Conservation (phyloP, 768 basidiomycete genomes). For the Mycena epipterygia region DNA sequence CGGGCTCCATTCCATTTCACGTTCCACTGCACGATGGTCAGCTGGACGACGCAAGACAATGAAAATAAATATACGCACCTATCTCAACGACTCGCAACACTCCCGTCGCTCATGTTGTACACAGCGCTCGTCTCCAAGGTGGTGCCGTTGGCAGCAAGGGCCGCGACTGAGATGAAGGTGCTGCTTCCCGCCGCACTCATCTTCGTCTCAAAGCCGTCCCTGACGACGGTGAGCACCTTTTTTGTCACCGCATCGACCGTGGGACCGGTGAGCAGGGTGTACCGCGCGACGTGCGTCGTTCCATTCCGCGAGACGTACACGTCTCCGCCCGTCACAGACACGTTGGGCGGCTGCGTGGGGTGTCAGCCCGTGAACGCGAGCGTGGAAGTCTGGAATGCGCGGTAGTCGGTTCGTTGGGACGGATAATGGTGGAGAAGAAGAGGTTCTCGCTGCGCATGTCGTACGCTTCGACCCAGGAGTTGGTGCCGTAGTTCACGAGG, state of each 20-base stretch:
- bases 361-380: constrained; percentile 31
- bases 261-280: constrained; percentile 22
- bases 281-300: constrained; percentile 30
- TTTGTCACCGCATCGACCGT: background rate
- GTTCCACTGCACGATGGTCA: too few relatives aligned
- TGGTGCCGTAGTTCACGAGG: constrained; percentile 24
- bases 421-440: constrained; percentile 28
- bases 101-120: constrained; percentile 15
- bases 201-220: constrained; percentile 36
- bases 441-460: background rate
- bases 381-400: constrained; percentile 23
- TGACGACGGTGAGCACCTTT: constrained; percentile 10
- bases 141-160: constrained; percentile 19
- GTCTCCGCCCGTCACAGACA: constrained; percentile 6
- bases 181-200: constrained; percentile 15
- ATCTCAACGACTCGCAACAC: background rate
- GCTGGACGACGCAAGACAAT: too few relatives aligned
- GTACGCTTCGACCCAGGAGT: constrained; percentile 17
- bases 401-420: constrained; percentile 28
- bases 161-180: constrained; percentile 12
- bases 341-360: constrained; percentile 29
- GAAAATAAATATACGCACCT: too few relatives aligned
- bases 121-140: constrained; percentile 18
- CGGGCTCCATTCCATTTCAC: too few relatives aligned
- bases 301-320: constrained; percentile 39